Conservation (phyloP, 768 basidiomycete genomes). For the Terana coerulea region DNA sequence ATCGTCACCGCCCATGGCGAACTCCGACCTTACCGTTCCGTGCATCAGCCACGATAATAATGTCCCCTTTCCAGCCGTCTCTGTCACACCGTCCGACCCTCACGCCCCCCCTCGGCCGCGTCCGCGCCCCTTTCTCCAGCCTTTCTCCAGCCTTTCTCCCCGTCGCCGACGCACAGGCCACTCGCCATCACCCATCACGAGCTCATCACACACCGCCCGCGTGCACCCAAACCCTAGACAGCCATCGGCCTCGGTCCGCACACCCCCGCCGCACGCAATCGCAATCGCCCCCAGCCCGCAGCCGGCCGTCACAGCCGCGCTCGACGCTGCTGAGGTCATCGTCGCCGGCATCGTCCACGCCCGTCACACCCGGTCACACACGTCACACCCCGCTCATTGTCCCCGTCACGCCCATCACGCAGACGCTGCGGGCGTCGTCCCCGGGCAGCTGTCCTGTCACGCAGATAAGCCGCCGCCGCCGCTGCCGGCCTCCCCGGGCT, state of each 20-base stretch:
- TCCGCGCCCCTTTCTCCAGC: conserved; percentile 9
- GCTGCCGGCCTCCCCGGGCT: conserved; percentile 2
- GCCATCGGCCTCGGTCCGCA: conserved; percentile 5
- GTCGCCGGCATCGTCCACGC: conserved; percentile 18
- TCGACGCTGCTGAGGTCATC: conserved; percentile 12
- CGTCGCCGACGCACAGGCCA: not conserved
- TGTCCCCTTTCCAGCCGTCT: conserved; percentile 20
- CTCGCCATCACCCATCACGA: not conserved
- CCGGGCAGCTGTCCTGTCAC: not conserved
- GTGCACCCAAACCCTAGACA: conserved; percentile 7
- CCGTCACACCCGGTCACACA: conserved; percentile 12
- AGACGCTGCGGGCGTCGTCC: not conserved
- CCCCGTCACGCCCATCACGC: conserved; percentile 6
- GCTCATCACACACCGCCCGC: conserved; percentile 2
- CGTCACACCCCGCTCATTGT: conserved; percentile 18
- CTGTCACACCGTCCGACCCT: conserved; percentile 10
- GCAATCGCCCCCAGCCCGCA: conserved; percentile 5
- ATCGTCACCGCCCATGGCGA: conserved; percentile 34
- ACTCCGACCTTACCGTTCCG: conserved; percentile 28
- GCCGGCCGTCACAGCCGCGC: conserved; percentile 3
- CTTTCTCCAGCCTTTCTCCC: conserved; percentile 8
- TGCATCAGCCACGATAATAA: conserved; percentile 15
- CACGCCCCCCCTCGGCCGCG: conserved; percentile 6
- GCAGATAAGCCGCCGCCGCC: not conserved
- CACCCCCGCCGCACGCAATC: conserved; percentile 1